phyloP scores from a whole-genome alignment of 345 rosid genomes.

The Eucalyptus paniculata region DNA sequence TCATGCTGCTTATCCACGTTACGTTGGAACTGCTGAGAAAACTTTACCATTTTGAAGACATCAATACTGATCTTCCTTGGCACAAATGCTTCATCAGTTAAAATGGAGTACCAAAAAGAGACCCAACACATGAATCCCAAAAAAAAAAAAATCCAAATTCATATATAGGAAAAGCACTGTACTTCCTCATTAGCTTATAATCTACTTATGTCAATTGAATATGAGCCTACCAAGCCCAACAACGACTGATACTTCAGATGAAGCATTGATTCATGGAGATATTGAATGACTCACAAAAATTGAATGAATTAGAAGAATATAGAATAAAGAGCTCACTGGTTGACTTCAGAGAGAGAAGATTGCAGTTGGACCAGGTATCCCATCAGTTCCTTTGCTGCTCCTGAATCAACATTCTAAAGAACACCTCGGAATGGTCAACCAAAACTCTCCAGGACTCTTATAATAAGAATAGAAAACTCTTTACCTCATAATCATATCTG shows the following conservation, averaged over 20 bases:
- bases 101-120: neutral
- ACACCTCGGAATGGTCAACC: neutral
- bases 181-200: neutral
- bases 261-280: neutral
- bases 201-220: neutral
- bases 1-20: neutral
- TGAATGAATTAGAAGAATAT: neutral
- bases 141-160: neutral
- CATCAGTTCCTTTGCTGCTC: constrained; percentile 89
- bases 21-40: neutral
- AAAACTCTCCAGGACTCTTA: neutral
- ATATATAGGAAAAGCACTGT: neutral
- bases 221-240: neutral
- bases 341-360: constrained; percentile 64
- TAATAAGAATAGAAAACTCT: neutral
- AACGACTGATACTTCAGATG: neutral
- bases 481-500: constrained; percentile 96
- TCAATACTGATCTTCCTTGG: neutral
- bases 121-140: neutral
- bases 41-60: neutral
- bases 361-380: constrained; percentile 74
- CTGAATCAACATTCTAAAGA: constrained; percentile 84
- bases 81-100: neutral
- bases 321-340: constrained; percentile 31
- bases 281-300: neutral